A percentile compares a stretch with the other conserved stretches of the same genome.
Conservation (phyloP, 2,329 filamentous ascomycete species). For the Aspergillus japonicus region DNA sequence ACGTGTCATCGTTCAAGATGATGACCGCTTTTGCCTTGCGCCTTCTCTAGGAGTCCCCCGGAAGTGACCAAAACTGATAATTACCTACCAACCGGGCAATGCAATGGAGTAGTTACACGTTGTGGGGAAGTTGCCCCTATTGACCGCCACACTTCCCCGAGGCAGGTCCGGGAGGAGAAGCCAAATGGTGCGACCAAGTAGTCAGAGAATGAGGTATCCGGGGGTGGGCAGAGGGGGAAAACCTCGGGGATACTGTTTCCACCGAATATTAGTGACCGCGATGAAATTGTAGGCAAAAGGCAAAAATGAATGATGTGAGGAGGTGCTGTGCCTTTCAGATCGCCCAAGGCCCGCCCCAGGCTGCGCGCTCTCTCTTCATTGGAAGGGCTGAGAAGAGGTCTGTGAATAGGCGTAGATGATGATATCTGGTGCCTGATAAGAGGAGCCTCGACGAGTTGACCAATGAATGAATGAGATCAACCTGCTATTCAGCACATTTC, state of each 20-base stretch:
- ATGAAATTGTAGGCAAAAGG: background rate
- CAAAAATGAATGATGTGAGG: background rate
- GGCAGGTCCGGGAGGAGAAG: background rate
- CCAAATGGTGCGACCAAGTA: background rate
- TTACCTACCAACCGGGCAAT: background rate
- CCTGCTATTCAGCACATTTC: background rate
- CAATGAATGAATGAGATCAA: background rate
- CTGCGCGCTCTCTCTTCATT: background rate
- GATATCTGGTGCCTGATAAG: background rate
- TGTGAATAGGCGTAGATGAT: background rate
- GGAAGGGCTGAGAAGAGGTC: background rate
- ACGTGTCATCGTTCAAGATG: constrained; percentile 20
- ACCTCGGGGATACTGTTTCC: background rate
- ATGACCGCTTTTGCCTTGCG: constrained; percentile 10
- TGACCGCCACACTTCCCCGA: background rate
- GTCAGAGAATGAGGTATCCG: background rate
- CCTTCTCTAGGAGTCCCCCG: constrained; percentile 6
- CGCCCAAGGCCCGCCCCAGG: background rate
- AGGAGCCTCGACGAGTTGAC: too few relatives aligned
- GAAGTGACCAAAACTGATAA: background rate
- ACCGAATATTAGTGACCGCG: background rate
- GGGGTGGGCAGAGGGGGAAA: background rate
- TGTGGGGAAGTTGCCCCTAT: background rate
- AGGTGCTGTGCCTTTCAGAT: background rate
- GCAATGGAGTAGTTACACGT: background rate